Evolutionary conservation across 371 early-diverging fungal species (phyloP).

Genomic region (Apophysomyces ossiformis): DNA sequence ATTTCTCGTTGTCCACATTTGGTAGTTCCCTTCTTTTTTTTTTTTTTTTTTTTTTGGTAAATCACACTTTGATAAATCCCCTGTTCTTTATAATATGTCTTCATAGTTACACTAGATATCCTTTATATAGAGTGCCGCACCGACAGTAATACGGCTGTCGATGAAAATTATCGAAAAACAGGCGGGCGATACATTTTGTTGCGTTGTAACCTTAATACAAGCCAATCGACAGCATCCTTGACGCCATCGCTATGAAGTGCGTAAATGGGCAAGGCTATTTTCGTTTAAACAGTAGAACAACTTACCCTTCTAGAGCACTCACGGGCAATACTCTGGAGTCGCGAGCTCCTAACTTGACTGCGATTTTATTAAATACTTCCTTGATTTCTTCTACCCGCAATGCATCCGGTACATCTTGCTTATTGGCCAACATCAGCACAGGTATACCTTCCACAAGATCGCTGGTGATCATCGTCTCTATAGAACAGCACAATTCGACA

Average conservation of each 20-base stretch:
- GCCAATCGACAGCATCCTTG: constrained; percentile 87
- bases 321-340: constrained; percentile 74
- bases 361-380: constrained; percentile 90
- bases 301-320: constrained; percentile 85
- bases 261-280: neutral
- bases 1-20: no score
- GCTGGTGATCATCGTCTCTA: constrained; percentile 75
- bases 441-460: constrained; percentile 88
- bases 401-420: constrained; percentile 83
- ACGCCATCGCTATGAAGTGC: constrained; percentile 72
- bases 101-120: no score
- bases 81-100: no score
- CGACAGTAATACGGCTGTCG: no score
- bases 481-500: neutral
- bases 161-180: constrained; percentile 47
- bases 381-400: constrained; percentile 85
- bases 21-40: no score
- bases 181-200: constrained; percentile 86
- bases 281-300: neutral
- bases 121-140: no score
- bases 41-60: no score
- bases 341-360: constrained; percentile 77
- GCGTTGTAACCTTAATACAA: constrained; percentile 73
- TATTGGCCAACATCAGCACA: constrained; percentile 92
- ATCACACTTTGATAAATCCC: no score